A percentile compares a stretch with the other conserved stretches of the same genome.
phyloP scores from a whole-genome alignment of 805 yeast genomes.

The Sugiyamaella lignohabitans region DNA sequence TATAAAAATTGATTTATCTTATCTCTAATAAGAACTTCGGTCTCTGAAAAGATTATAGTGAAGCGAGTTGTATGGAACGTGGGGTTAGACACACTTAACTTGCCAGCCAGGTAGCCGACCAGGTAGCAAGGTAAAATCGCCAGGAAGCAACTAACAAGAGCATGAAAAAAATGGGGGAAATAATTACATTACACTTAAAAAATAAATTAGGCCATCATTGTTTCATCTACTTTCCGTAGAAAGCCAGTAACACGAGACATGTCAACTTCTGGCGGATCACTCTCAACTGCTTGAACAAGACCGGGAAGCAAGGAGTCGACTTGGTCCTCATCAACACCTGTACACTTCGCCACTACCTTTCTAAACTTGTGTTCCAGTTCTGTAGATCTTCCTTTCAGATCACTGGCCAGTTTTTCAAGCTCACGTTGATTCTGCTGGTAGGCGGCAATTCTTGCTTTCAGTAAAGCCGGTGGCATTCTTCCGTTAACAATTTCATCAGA shows the following conservation, averaged over 20 bases:
- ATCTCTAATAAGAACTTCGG: no score
- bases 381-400: conserved; percentile 47
- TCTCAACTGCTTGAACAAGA: conserved; percentile 82
- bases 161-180: no score
- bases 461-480: conserved; percentile 45
- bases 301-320: conserved; percentile 81
- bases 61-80: no score
- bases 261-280: conserved; percentile 67
- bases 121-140: no score
- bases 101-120: no score
- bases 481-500: conserved; percentile 9
- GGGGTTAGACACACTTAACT: no score
- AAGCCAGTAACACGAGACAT: conserved; percentile 51
- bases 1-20: no score
- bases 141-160: no score
- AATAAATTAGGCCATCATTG: conserved; percentile 5
- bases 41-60: no score
- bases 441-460: conserved; percentile 75
- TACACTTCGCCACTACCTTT: conserved; percentile 81
- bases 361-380: conserved; percentile 72
- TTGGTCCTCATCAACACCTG: conserved; percentile 74
- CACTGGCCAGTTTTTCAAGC: conserved; percentile 46
- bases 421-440: conserved; percentile 62
- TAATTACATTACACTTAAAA: not conserved
- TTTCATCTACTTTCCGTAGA: conserved; percentile 39